Evolutionary conservation across 1,284 basidiomycete species (phyloP), one percentile per base, ranked within the genome.

Genomic region (Salmacisia buchloeana): DNA sequence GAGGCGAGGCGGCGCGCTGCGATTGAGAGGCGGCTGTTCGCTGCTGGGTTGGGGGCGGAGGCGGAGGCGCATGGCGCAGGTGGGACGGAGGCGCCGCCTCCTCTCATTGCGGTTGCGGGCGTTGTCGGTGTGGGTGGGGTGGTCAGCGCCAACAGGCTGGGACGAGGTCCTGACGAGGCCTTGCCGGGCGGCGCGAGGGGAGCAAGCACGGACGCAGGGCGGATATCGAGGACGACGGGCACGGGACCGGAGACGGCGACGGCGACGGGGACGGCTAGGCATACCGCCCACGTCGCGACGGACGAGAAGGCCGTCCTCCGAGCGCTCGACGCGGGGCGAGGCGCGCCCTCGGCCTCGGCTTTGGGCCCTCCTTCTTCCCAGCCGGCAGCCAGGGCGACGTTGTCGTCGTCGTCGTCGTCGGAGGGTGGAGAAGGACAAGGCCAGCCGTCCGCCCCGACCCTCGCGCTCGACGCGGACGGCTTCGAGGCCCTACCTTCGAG

Each of bases 251-350:
- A n/a, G n/a, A n/a, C n/a, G n/a, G n/a, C n/a, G n/a, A n/a, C n/a
- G n/a, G n/a, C n/a, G n/a, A n/a, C n/a, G n/a, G n/a, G n/a, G n/a
- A n/a, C n/a, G n/a, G n/a, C n/a, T n/a, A n/a, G n/a, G n/a, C n/a
- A n/a, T 33, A 58, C 56, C 13, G 56, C 34, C 1, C 56, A 58
- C 21, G 36, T 58, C 18, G 56, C 56, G n/a, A 58, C 56, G 2
- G 56, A 58, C 25, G 56, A 58, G 18, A 58, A 58, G 56, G 33
- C 56, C 35, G 56, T 35, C 12, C 21, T 58, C 7, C 34, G 56
- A 7, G 56, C 34, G 2, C 36, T 58, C 21, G 56, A 58, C 13
- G 15, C 15, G 35, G 35, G 29, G 34, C 35, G 36, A 34, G 35
- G 25, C 25, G 56, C 56, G 9, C 35, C 56, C 35, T n/a, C 35